Evolutionary conservation across 371 early-diverging fungal genomes (phyloP), one percentile per base, ranked within the genome.

Genomic region (Synchytrium microbalum): DNA sequence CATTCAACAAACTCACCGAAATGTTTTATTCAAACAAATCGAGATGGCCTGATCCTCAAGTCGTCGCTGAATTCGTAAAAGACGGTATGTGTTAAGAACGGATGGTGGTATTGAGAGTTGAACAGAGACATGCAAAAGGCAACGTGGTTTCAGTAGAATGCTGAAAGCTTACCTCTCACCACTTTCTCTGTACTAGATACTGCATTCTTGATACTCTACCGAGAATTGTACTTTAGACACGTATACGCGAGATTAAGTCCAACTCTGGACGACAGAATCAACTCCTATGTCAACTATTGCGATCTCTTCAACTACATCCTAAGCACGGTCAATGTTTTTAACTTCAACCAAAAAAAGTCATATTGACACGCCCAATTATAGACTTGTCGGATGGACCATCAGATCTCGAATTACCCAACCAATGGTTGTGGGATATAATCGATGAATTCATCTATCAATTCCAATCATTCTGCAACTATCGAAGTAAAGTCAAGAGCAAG

Each of bases 361-460:
- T 75, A 23, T 71, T 5, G 31, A 38, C 1, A 25, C 46, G 3
- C 32, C n/a, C 91, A 90, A 31, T 85, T 90, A n/a, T 10, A 64
- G 65, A 64, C 58, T 24, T 27, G 3, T 68, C 64, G 8, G 33
- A 32, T 19, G 77, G 72, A 55, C 74, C 74, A 13, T 58, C 64
- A 32, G 77, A 77, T 29, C 64, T 77, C 58, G 96, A 96, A 78
- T 85, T 96, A 67, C 96, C 96, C 31, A 93, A 92, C 80, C 93
- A 93, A 80, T 96, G 96, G 96, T 82, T 96, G 58, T 96, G 95
- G 95, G 96, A 96, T 78, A 95, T 96, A 70, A 92, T 96, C 69
- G 96, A 96, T 71, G 96, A 96, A 79, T 95, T 96, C 77, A 93
- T 96, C 67, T 96, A 93, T 75, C 96, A 96, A 81, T 96, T 92